Conservation (phyloP, 1,284 basidiomycete species). For the Xerocomus minutiporus region DNA sequence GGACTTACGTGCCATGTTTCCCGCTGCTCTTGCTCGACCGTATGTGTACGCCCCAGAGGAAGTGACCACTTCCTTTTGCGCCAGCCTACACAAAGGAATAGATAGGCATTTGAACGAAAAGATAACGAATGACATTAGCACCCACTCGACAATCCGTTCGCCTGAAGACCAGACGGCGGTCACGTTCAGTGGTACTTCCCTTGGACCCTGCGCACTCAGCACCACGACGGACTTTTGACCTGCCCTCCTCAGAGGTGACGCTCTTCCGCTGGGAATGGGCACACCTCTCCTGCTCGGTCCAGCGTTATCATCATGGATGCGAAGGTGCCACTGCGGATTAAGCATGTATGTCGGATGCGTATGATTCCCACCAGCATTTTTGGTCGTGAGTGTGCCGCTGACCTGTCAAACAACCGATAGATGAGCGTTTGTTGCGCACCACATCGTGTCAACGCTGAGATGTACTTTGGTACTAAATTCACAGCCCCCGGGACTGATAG, state of each 20-base stretch:
- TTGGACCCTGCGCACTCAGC: constrained; percentile 54
- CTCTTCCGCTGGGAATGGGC: neutral
- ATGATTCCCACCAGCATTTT: constrained; percentile 81
- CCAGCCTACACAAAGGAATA: constrained; percentile 37
- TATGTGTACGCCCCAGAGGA: constrained; percentile 82
- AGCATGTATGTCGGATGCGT: constrained; percentile 77
- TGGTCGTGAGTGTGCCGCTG: constrained; percentile 59
- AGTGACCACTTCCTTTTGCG: constrained; percentile 62
- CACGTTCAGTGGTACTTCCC: constrained; percentile 72
- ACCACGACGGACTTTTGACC: constrained; percentile 42
- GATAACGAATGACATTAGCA: neutral
- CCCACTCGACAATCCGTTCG: constrained; percentile 71
- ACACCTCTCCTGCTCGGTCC: neutral
- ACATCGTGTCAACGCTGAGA: neutral
- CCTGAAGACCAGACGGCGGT: constrained; percentile 74
- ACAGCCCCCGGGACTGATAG: neutral
- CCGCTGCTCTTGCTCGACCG: constrained; percentile 60
- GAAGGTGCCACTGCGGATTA: constrained; percentile 85
- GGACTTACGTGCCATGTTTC: constrained; percentile 52
- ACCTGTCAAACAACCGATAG: constrained; percentile 40
- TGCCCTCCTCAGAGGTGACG: neutral
- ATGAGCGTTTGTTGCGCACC: constrained; percentile 7
- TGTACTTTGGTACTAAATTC: constrained; percentile 21
- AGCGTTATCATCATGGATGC: constrained; percentile 37
- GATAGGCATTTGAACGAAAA: neutral